phyloP scores from a whole-genome alignment of 345 rosid genomes.

The Syzygium aqueum region DNA sequence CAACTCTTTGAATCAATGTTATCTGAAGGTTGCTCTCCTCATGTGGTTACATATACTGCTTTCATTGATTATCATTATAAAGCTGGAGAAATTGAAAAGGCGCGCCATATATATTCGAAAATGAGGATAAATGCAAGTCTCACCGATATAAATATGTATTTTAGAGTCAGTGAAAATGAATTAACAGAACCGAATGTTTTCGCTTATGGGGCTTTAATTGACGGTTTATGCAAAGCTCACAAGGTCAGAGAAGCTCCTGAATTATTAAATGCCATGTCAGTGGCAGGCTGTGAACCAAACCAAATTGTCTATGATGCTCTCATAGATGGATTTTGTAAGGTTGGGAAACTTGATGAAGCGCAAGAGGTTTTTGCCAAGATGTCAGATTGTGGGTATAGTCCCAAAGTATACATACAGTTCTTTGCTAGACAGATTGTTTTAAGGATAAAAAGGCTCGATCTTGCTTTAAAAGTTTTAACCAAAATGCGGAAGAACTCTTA shows the following conservation, averaged over 20 bases:
- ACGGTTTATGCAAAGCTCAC: conserved; percentile 89
- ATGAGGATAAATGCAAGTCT: conserved; percentile 46
- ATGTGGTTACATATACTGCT: conserved; percentile 70
- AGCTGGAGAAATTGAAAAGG: conserved; percentile 72
- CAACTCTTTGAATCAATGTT: conserved; percentile 75
- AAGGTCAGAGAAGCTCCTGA: conserved; percentile 70
- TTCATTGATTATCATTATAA: conserved; percentile 89
- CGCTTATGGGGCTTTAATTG: conserved; percentile 83
- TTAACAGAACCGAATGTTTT: conserved; percentile 60
- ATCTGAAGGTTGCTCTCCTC: conserved; percentile 70
- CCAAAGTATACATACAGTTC: conserved; percentile 77
- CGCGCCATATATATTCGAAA: conserved; percentile 77
- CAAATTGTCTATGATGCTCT: conserved; percentile 78
- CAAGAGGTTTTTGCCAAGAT: conserved; percentile 79
- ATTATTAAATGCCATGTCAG: conserved; percentile 64
- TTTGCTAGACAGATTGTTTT: conserved; percentile 61
- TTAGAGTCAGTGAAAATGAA: conserved; percentile 34
- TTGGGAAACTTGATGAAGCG: conserved; percentile 80
- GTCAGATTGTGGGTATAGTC: conserved; percentile 55
- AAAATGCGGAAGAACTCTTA: conserved; percentile 82
- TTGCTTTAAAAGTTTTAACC: conserved; percentile 73
- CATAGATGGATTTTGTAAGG: conserved; percentile 89
- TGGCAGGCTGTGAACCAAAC: conserved; percentile 72
- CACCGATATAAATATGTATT: conserved; percentile 51
- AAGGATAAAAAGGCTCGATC: conserved; percentile 73